phyloP scores from a whole-genome alignment of 345 rosid species.

The Capsella bursapastoris region DNA sequence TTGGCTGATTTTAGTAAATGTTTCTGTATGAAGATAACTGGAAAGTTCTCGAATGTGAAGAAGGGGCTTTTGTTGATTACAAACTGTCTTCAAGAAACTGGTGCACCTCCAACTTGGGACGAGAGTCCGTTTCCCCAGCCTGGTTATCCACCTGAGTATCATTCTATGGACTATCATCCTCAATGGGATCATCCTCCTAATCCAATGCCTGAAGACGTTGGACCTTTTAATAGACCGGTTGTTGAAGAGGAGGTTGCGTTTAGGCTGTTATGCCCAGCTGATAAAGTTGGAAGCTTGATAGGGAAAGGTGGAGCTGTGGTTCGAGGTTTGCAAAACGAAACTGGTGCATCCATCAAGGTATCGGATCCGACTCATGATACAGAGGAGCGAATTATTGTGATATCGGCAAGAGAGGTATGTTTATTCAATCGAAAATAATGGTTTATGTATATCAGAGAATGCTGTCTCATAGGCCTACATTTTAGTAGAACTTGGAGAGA shows the following conservation, averaged over 20 bases:
- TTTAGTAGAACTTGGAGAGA: constrained; percentile 66
- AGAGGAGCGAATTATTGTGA: constrained; percentile 70
- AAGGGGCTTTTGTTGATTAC: constrained; percentile 62
- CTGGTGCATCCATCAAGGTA: constrained; percentile 75
- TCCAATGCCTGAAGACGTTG: constrained; percentile 56
- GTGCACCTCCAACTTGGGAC: constrained; percentile 51
- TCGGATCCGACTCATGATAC: constrained; percentile 62
- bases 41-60: constrained; percentile 61
- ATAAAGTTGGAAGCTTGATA: constrained; percentile 79
- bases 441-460: neutral
- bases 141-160: constrained; percentile 54
- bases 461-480: neutral
- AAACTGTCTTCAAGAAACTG: constrained; percentile 56
- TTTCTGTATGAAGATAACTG: constrained; percentile 55
- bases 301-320: constrained; percentile 81
- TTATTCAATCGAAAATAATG: constrained; percentile 11
- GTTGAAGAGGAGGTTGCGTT: constrained; percentile 67
- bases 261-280: constrained; percentile 69
- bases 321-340: constrained; percentile 65
- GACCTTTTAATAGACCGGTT: constrained; percentile 54
- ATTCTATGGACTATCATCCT: constrained; percentile 53
- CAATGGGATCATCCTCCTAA: constrained; percentile 59
- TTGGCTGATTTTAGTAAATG: constrained; percentile 17
- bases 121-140: constrained; percentile 53
- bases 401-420: constrained; percentile 80